These are phyloP conservation scores for Moniliella sp. DNA, from an alignment of 1,284 basidiomycete species.

Conservation along the genomic window DNA sequence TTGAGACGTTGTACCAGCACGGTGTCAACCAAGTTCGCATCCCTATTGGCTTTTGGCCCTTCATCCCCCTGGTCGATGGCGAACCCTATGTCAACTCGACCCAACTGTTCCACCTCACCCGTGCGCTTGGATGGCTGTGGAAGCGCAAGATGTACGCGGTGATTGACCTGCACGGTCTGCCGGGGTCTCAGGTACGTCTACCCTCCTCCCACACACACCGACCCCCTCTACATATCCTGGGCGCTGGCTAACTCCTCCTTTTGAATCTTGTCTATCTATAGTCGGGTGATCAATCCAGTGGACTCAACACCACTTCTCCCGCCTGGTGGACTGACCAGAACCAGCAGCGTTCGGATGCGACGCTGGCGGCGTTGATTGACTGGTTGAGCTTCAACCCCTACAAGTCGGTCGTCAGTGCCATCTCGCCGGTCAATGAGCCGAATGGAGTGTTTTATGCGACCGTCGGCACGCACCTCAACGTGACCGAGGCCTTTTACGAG, in stretches of 20 bases:
- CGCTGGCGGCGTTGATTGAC: slow-evolving; percentile 11
- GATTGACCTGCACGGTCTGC: slow-evolving; percentile 36
- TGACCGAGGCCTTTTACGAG: slow-evolving; percentile 12
- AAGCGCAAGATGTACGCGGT: slow-evolving; percentile 35
- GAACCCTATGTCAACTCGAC: slow-evolving; percentile 17
- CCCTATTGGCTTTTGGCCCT: slow-evolving; percentile 34
- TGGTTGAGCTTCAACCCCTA: slow-evolving; percentile 16
- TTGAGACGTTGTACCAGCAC: slow-evolving; percentile 23
- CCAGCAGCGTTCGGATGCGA: slow-evolving; percentile 14
- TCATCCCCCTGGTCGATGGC: slow-evolving; percentile 12
- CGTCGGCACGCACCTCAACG: slow-evolving; percentile 6
- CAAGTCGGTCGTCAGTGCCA: slow-evolving; percentile 18
- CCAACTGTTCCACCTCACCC: slow-evolving; percentile 16
- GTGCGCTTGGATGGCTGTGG: slow-evolving; percentile 27
- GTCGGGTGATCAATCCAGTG: no score
- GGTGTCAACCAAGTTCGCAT: slow-evolving; percentile 34
- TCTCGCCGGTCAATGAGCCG: slow-evolving; percentile 27
- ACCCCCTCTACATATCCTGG: no score
- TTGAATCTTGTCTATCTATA: no score
- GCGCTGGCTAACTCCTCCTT: no score
- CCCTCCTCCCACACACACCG: no score
- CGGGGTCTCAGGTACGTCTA: slow-evolving; percentile 37
- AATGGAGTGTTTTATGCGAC: slow-evolving; percentile 4
- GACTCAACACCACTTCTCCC: slow-evolving; percentile 20
- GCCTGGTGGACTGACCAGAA: slow-evolving; percentile 14